These are phyloP conservation scores for Tulasnella sp. DNA, from an alignment of 768 basidiomycete species.

Conservation along the genomic window DNA sequence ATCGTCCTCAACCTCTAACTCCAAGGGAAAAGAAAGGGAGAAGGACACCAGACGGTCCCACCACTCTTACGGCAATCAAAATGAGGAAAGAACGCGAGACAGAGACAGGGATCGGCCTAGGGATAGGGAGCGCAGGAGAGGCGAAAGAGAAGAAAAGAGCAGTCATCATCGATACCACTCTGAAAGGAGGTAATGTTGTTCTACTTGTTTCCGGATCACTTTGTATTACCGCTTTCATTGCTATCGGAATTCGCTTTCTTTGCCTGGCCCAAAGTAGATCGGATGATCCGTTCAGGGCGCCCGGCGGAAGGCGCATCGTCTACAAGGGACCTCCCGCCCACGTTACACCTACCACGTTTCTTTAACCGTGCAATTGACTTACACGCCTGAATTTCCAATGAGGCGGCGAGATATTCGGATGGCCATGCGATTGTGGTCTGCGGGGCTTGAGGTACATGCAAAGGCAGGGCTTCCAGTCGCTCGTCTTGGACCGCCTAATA, in stretches of 20 bases:
- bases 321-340: background rate
- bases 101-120: background rate
- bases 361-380: background rate
- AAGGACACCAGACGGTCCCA: background rate
- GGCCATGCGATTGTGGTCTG: background rate
- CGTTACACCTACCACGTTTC: background rate
- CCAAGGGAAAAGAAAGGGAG: constrained; percentile 5
- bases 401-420: background rate
- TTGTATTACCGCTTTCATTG: background rate
- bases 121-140: background rate
- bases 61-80: background rate
- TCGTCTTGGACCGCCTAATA: background rate
- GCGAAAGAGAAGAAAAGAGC: background rate
- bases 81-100: background rate
- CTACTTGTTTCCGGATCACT: background rate
- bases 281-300: background rate
- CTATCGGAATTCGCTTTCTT: background rate
- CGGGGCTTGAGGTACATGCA: background rate
- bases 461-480: background rate
- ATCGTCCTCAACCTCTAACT: background rate
- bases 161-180: background rate
- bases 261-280: background rate
- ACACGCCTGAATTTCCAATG: background rate
- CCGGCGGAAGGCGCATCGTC: no score
- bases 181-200: background rate